phyloP scores from a whole-genome alignment of 331 rosid genomes.

The Quercus tomentella region DNA sequence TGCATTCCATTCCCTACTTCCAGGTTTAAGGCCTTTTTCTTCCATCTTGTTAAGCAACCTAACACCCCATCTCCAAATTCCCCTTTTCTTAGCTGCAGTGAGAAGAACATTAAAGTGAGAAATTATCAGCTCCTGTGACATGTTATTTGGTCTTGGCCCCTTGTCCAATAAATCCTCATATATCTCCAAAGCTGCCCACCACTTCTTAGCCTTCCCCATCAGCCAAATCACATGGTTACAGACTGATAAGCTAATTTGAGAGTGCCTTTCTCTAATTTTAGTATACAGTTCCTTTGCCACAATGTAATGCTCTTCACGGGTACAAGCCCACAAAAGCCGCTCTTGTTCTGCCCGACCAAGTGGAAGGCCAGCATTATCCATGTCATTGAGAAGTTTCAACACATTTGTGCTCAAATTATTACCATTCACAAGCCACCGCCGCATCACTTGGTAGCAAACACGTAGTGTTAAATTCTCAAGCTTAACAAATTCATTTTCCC shows the following conservation, averaged over 20 bases:
- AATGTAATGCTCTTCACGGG: conserved; percentile 65
- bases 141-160: conserved; percentile 85
- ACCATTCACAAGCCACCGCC: conserved; percentile 69
- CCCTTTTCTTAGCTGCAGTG: conserved; percentile 63
- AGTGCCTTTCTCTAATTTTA: conserved; percentile 56
- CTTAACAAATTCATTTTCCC: conserved; percentile 61
- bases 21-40: conserved; percentile 86
- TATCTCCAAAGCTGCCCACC: conserved; percentile 97
- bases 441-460: conserved; percentile 91
- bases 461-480: conserved; percentile 69
- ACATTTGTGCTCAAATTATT: conserved; percentile 52
- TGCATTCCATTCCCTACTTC: conserved; percentile 84
- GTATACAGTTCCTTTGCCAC: conserved; percentile 77
- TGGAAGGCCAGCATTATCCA: conserved; percentile 70
- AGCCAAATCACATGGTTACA: conserved; percentile 95
- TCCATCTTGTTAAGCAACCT: conserved; percentile 93
- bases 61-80: conserved; percentile 94
- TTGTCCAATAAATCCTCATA: conserved; percentile 88
- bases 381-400: conserved; percentile 48
- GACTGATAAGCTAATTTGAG: conserved; percentile 67
- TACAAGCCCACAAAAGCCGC: conserved; percentile 89
- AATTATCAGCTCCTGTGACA: conserved; percentile 72
- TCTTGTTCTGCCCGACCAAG: conserved; percentile 56
- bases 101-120: conserved; percentile 82
- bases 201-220: conserved; percentile 90